A percentile compares a stretch with the other conserved stretches of the same genome.
These are phyloP conservation scores for Hymenoscyphus fructigenus DNA, from an alignment of 2,329 filamentous ascomycete genomes.

Conservation along the genomic window DNA sequence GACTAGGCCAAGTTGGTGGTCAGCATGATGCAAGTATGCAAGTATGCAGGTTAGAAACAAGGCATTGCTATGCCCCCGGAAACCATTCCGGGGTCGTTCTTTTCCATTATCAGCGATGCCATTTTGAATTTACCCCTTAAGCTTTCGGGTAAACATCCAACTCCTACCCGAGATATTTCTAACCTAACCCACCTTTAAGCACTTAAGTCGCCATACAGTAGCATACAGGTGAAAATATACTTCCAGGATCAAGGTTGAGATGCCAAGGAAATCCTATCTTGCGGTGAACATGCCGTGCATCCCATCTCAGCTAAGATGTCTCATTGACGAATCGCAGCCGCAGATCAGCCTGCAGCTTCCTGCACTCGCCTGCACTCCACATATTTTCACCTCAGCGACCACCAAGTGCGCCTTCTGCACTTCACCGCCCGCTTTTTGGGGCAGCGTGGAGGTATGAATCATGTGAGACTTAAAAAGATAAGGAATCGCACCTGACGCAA, in stretches of 20 bases:
- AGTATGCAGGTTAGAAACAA: too few relatives aligned
- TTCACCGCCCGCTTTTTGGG: background rate
- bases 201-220: too few relatives aligned
- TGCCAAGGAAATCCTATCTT: background rate
- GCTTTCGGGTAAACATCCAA: background rate
- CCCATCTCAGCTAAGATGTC: background rate
- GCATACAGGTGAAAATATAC: background rate
- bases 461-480: conserved; percentile 21
- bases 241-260: background rate
- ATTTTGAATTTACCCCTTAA: background rate
- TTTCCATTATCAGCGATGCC: too few relatives aligned
- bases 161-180: background rate
- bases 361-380: conserved; percentile 18
- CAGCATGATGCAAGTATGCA: too few relatives aligned
- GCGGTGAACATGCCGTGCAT: background rate
- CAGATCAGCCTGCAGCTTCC: background rate
- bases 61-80: too few relatives aligned
- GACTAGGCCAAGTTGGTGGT: too few relatives aligned
- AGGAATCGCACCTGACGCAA: conserved; percentile 11
- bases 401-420: conserved; percentile 1
- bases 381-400: conserved; percentile 2
- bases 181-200: background rate
- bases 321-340: background rate
- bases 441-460: conserved; percentile 6
- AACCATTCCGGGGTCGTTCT: too few relatives aligned